A percentile compares a stretch with the other conserved stretches of the same genome.
phyloP scores from a whole-genome alignment of 345 rosid genomes.

The Raphanus raphanistrum region DNA sequence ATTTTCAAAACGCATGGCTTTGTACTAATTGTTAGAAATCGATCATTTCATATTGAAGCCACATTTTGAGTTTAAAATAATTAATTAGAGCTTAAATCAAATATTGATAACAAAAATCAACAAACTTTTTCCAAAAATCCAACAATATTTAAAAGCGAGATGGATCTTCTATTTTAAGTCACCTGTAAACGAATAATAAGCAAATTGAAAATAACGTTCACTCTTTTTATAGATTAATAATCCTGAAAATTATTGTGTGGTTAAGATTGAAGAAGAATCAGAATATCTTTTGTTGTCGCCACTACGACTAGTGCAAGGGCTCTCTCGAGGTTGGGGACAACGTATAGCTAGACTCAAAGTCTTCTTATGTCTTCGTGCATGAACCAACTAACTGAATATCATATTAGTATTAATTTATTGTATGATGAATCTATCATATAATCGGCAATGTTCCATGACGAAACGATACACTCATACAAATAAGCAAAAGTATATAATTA shows the following conservation, averaged over 20 bases:
- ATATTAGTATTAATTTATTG: slow-evolving; percentile 5
- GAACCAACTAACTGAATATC: slow-evolving; percentile 25
- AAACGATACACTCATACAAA: background rate
- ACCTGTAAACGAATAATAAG: background rate
- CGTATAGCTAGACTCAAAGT: slow-evolving; percentile 13
- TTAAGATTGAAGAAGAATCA: slow-evolving; percentile 25
- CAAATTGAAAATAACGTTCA: background rate
- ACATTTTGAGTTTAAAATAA: background rate
- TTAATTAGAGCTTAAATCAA: background rate
- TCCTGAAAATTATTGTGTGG: slow-evolving; percentile 16
- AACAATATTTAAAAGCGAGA: background rate
- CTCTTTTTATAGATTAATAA: slow-evolving; percentile 19
- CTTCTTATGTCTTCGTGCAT: slow-evolving; percentile 31
- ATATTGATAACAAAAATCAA: background rate
- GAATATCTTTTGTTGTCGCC: slow-evolving; percentile 31
- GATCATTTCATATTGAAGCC: background rate
- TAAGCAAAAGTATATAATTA: slow-evolving; percentile 13
- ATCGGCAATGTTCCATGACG: slow-evolving; percentile 14
- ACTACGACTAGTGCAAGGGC: slow-evolving; percentile 27
- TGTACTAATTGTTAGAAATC: background rate
- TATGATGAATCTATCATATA: slow-evolving; percentile 18
- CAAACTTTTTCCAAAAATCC: background rate
- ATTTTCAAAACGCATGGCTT: background rate
- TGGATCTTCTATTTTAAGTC: background rate
- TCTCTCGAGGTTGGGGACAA: slow-evolving; percentile 35